These are phyloP conservation scores for Pythium apleroticum DNA, from an alignment of 352 stramenopile genomes.

Conservation along the genomic window DNA sequence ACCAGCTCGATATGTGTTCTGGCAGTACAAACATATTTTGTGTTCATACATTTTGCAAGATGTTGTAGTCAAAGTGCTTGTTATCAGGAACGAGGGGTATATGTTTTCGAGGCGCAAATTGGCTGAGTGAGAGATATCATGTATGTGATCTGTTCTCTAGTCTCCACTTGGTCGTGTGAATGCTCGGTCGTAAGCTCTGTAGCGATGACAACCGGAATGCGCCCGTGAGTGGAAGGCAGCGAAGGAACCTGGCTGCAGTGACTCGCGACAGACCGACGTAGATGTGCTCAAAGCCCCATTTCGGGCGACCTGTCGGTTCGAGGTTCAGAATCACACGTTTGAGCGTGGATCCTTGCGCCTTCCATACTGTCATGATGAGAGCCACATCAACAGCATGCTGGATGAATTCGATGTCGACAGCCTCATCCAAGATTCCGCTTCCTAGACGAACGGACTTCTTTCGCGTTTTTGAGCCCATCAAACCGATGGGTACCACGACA, in stretches of 20 bases:
- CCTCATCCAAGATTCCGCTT: background rate
- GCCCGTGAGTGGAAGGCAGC: constrained; percentile 1
- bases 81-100: no score
- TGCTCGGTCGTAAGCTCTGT: background rate
- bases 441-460: background rate
- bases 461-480: background rate
- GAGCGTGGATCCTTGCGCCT: constrained; percentile 26
- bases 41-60: no score
- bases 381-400: constrained; percentile 27
- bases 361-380: constrained; percentile 25
- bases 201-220: background rate
- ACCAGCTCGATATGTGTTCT: no score
- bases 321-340: constrained; percentile 16
- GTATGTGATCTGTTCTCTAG: background rate
- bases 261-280: constrained; percentile 6
- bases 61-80: no score
- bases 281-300: constrained; percentile 9
- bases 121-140: no score
- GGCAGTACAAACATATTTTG: no score
- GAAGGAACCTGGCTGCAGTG: background rate
- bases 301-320: constrained; percentile 1
- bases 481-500: constrained; percentile 5
- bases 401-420: constrained; percentile 1
- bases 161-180: constrained; percentile 1
- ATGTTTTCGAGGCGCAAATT: no score